Evolutionary conservation across 805 yeast species (phyloP), one percentile per base, ranked within the genome.

Genomic region (Pichia membranifaciens): DNA sequence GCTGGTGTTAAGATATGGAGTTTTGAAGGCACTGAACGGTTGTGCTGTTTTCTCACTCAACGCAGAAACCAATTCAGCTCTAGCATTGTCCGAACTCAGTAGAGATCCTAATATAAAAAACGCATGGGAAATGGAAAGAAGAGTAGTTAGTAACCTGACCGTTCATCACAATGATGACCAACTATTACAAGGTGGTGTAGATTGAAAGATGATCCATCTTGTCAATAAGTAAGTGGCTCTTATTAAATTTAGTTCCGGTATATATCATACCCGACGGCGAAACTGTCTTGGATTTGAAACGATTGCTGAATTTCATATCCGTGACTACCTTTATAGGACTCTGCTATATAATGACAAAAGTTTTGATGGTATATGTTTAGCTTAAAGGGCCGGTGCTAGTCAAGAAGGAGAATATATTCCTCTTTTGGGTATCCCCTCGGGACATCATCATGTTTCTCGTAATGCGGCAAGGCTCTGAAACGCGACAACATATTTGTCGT

Each of bases 11-110:
- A 69, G 53, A 52, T 55, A 67, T 1, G 78, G 76, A 1, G 78
- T 73, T 44, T 62, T 68, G 48, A 73, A 72, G 1, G 74, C 75
- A 58, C 77, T 69, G 40, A 68, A 60, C 1, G 64, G 65, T 35
- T 55, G 65, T 3, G 54, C 51, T 1, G 64, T 58, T 42, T 56
- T 57, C 34, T 61, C 66, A 41, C 64, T 62, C 45, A 59, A 43
- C 4, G 62, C 49, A 8, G 67, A 61, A 36, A 55, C 23, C 5
- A 33, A 12, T 33, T 47, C 50, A 13, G 20, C 43, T 15, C 23
- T 13, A 4, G 18, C n/a, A 8, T 41, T 32, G 5, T 41, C 48
- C n/a, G 21, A 28, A 22, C 35, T 36, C 6, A 5, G 9, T 5
- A 10, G 15, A 5, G 50, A 45, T 35, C 39, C 40, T 44, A 37